Percentiles rank a stretch among this genome's conserved stretches.
These are phyloP conservation scores for Arthroderma sp. DNA, from an alignment of 2,329 filamentous ascomycete genomes.

Conservation along the genomic window DNA sequence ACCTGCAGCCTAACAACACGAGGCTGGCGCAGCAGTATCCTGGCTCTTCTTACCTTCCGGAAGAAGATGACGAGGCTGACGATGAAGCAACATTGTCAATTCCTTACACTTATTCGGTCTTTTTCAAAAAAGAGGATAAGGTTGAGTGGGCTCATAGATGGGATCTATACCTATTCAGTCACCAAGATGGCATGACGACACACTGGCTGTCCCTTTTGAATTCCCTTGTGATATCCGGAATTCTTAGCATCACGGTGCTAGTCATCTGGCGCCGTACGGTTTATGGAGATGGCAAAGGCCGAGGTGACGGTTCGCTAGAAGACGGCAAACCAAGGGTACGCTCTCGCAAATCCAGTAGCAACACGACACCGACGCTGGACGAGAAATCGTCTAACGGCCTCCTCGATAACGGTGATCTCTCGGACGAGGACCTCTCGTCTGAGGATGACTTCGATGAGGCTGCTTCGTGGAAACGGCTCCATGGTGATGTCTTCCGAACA, in stretches of 20 bases:
- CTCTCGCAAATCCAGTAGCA: slow-evolving; percentile 36
- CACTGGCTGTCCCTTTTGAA: slow-evolving; percentile 86
- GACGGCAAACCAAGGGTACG: slow-evolving; percentile 48
- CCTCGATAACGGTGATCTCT: slow-evolving; percentile 38
- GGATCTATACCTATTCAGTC: slow-evolving; percentile 83
- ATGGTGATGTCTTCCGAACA: slow-evolving; percentile 75
- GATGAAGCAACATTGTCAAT: slow-evolving; percentile 58
- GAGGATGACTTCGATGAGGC: slow-evolving; percentile 72
- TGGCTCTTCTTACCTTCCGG: slow-evolving; percentile 48
- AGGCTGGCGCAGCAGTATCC: slow-evolving; percentile 43
- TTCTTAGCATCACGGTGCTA: slow-evolving; percentile 65
- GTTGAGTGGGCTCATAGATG: slow-evolving; percentile 76
- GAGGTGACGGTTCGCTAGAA: slow-evolving; percentile 54
- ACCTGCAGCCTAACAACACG: slow-evolving; percentile 52
- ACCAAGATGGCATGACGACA: slow-evolving; percentile 66
- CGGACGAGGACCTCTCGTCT: slow-evolving; percentile 45
- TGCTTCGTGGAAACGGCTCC: slow-evolving; percentile 77
- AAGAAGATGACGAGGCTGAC: slow-evolving; percentile 46
- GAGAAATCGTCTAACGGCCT: slow-evolving; percentile 47
- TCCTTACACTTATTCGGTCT: slow-evolving; percentile 80
- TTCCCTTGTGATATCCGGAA: slow-evolving; percentile 68
- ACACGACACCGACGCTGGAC: slow-evolving; percentile 22
- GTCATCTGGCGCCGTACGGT: slow-evolving; percentile 72
- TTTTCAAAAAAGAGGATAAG: slow-evolving; percentile 69
- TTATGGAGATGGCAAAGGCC: slow-evolving; percentile 63